Evolutionary conservation across 1,284 basidiomycete genomes (phyloP).

Genomic region (Cutaneotrichosporon sp.): DNA sequence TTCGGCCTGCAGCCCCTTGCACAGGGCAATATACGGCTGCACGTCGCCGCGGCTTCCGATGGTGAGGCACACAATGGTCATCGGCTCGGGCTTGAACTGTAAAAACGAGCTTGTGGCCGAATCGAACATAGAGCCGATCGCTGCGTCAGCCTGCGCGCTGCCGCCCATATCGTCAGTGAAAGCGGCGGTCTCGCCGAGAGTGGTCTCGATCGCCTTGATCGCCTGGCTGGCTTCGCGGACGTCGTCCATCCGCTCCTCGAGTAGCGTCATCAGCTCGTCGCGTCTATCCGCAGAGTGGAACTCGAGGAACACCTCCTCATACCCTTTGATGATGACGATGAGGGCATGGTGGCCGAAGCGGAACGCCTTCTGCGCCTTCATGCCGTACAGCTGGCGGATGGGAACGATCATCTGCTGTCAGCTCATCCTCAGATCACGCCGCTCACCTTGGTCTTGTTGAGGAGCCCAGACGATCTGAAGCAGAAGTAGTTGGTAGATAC

Average conservation of each 20-base stretch:
- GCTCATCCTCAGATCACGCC: too few species aligned
- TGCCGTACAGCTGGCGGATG: conserved; percentile 77
- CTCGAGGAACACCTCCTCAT: conserved; percentile 96
- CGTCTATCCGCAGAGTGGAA: conserved; percentile 76
- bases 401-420: conserved; percentile 82
- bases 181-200: not conserved
- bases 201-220: conserved; percentile 8
- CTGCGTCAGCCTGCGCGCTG: not conserved
- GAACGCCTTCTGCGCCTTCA: conserved; percentile 81
- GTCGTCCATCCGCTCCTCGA: conserved; percentile 78
- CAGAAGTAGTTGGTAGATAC: conserved; percentile 85
- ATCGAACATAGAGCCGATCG: conserved; percentile 69
- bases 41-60: conserved; percentile 65
- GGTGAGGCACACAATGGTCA: conserved; percentile 88
- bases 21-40: conserved; percentile 57
- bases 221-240: conserved; percentile 38
- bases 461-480: conserved; percentile 76
- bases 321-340: conserved; percentile 84
- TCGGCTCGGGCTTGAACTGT: conserved; percentile 84
- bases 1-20: conserved; percentile 64
- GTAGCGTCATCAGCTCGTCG: conserved; percentile 67
- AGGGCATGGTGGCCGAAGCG: conserved; percentile 85
- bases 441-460: conserved; percentile 73
- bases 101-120: conserved; percentile 89
- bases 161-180: conserved; percentile 10